Evolutionary conservation across 2,329 filamentous ascomycete genomes (phyloP).

Genomic region (Incumbomyces lentus): DNA sequence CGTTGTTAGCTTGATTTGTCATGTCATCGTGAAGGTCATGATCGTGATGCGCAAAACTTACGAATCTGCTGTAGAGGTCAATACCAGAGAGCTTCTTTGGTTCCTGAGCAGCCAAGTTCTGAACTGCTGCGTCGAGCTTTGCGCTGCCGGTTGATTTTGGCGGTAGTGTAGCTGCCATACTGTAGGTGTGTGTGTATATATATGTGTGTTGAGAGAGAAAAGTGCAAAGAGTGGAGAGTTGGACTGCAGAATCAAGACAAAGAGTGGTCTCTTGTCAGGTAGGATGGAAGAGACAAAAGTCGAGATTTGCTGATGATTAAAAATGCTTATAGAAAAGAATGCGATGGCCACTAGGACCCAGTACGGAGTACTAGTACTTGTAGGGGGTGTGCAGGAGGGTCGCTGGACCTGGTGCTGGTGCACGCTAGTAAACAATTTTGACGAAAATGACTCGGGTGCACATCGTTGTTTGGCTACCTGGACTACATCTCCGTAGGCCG

Average conservation of each 20-base stretch:
- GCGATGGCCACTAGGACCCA: too few species aligned
- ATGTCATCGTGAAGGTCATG: neutral
- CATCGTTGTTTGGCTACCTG: neutral
- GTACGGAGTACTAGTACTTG: too few species aligned
- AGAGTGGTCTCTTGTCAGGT: neutral
- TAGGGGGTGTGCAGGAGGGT: too few species aligned
- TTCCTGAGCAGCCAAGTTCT: slow-evolving; percentile 34
- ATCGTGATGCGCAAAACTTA: slow-evolving; percentile 13
- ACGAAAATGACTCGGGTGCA: neutral
- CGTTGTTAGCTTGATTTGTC: neutral
- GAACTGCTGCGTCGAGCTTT: slow-evolving; percentile 40
- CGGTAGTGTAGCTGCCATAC: slow-evolving; percentile 35
- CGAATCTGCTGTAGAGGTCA: slow-evolving; percentile 61
- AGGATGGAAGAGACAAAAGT: neutral
- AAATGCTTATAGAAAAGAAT: too few species aligned
- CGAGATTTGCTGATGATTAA: too few species aligned
- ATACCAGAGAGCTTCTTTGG: slow-evolving; percentile 51
- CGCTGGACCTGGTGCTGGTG: too few species aligned
- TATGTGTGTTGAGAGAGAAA: neutral
- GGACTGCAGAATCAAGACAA: neutral
- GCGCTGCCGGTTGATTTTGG: slow-evolving; percentile 39
- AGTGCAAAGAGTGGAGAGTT: slow-evolving; percentile 8
- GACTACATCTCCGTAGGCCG: too few species aligned
- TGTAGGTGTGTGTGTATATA: slow-evolving; percentile 20
- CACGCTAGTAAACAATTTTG: too few species aligned